A percentile compares a stretch with the other conserved stretches of the same genome.
These are phyloP conservation scores for Paxillus involutus DNA, from an alignment of 768 basidiomycete species.

Conservation along the genomic window DNA sequence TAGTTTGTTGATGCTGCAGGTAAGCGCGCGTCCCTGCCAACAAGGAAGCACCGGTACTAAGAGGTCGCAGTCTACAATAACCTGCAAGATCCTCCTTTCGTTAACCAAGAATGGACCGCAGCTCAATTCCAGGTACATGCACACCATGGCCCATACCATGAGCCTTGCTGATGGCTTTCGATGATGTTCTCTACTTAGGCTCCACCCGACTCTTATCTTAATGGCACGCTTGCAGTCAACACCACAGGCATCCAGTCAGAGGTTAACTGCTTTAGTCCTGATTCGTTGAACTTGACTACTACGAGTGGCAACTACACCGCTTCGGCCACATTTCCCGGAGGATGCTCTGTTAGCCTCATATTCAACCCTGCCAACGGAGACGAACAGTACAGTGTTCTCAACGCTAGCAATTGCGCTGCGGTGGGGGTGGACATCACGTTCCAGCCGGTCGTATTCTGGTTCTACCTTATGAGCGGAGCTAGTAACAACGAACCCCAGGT, in stretches of 20 bases:
- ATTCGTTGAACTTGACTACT: conserved; percentile 23
- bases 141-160: not conserved
- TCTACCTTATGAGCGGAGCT: conserved; percentile 35
- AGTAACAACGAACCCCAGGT: conserved; percentile 38
- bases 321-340: conserved; percentile 44
- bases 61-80: conserved; percentile 30
- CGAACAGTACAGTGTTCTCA: conserved; percentile 51
- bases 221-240: conserved; percentile 52
- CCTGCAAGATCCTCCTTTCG: conserved; percentile 59
- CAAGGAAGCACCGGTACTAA: not conserved
- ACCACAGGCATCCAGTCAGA: conserved; percentile 48
- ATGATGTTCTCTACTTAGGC: conserved; percentile 33
- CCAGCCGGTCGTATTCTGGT: conserved; percentile 72
- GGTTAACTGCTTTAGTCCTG: conserved; percentile 47
- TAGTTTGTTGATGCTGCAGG: conserved; percentile 31
- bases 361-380: conserved; percentile 40
- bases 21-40: not conserved
- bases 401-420: conserved; percentile 32
- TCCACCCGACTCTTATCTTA: conserved; percentile 41
- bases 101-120: conserved; percentile 51
- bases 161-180: not conserved
- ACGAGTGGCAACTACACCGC: conserved; percentile 34
- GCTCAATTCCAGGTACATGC: conserved; percentile 48
- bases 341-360: conserved; percentile 40
- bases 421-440: conserved; percentile 35